Evolutionary conservation across 257 asterid genomes (phyloP).

Genomic region (Orobanche coerulescens): DNA sequence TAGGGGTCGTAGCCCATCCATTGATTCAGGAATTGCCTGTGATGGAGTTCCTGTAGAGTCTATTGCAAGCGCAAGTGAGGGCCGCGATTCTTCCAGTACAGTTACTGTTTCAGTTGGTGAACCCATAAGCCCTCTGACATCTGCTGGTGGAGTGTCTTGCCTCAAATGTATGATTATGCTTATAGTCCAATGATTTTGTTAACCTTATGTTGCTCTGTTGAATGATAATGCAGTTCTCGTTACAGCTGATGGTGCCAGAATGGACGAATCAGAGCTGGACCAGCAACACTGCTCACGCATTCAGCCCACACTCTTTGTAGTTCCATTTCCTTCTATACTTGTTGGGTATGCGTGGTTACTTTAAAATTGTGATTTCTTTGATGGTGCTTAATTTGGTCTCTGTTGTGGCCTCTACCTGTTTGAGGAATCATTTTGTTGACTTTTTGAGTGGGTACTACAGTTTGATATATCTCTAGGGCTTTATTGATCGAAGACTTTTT

Average conservation of each 20-base stretch:
- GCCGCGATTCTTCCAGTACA: conserved; percentile 90
- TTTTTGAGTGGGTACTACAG: neutral
- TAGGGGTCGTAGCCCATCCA: conserved; percentile 77
- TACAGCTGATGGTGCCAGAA: conserved; percentile 62
- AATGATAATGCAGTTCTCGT: conserved; percentile 23
- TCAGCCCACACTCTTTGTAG: conserved; percentile 74
- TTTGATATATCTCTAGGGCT: neutral
- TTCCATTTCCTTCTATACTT: conserved; percentile 95
- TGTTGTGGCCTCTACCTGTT: conserved; percentile 6
- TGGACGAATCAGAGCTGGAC: conserved; percentile 69
- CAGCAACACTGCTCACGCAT: conserved; percentile 62
- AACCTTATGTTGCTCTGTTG: conserved; percentile 16
- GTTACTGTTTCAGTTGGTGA: conserved; percentile 68
- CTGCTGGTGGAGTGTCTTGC: conserved; percentile 53
- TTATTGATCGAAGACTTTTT: neutral
- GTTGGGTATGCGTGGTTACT: conserved; percentile 65
- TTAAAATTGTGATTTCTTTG: neutral
- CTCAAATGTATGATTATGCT: conserved; percentile 47
- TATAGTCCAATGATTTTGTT: conserved; percentile 14
- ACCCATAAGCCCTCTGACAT: conserved; percentile 76
- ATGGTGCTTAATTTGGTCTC: neutral
- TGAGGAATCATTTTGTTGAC: conserved; percentile 2
- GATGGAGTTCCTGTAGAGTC: conserved; percentile 90
- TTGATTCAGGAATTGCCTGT: conserved; percentile 54
- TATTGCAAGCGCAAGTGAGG: conserved; percentile 85